Evolutionary conservation across 768 basidiomycete species (phyloP).

Genomic region (Suillus placidus): DNA sequence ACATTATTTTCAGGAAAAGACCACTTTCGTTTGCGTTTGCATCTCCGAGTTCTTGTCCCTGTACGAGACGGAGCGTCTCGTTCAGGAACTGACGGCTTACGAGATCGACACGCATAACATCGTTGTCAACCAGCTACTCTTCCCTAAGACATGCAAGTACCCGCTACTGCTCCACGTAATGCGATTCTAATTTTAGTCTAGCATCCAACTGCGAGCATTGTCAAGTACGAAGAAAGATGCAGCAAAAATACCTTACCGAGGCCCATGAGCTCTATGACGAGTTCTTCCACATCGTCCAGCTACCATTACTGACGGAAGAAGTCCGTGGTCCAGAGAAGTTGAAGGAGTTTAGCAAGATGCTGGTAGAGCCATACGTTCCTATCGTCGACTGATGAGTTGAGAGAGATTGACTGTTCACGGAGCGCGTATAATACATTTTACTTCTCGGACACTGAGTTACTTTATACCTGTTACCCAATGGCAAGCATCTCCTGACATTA

Average conservation of each 20-base stretch:
- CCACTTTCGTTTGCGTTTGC: conserved; percentile 97
- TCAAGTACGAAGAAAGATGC: conserved; percentile 92
- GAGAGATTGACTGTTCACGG: neutral
- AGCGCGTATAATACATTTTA: neutral
- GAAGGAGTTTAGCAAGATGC: conserved; percentile 90
- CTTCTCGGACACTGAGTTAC: neutral
- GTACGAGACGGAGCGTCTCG: conserved; percentile 97
- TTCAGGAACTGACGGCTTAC: conserved; percentile 92
- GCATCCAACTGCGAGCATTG: conserved; percentile 96
- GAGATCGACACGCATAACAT: conserved; percentile 99
- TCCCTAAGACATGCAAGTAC: conserved; percentile 82
- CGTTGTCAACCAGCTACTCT: conserved; percentile 95
- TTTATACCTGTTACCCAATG: conserved; percentile 8
- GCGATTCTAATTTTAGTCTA: conserved; percentile 31
- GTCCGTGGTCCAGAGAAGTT: conserved; percentile 95
- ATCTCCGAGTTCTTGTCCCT: conserved; percentile 98
- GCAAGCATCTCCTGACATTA: neutral
- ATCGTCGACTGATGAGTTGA: conserved; percentile 22
- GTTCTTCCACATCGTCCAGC: conserved; percentile 95
- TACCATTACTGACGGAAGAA: conserved; percentile 95
- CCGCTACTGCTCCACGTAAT: neutral
- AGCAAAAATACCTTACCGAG: conserved; percentile 95
- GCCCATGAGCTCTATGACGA: conserved; percentile 98
- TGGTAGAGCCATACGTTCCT: conserved; percentile 78
- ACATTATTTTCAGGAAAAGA: conserved; percentile 74